These are phyloP conservation scores for Verticillium isaacii DNA, from an alignment of 2,329 filamentous ascomycete genomes.

Conservation along the genomic window DNA sequence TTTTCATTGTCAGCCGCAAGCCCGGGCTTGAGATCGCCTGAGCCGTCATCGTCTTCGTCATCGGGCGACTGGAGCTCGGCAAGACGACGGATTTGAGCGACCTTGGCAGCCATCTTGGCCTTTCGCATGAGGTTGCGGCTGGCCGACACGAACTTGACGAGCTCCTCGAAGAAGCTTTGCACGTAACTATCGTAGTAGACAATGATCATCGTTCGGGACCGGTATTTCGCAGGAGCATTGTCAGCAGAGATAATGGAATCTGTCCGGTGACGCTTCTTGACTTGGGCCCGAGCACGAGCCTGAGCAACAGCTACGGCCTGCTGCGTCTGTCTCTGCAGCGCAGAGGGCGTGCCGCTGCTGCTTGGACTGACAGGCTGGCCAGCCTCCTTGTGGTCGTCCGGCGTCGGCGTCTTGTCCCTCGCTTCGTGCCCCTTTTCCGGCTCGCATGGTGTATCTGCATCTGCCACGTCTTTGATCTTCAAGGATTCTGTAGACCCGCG, in stretches of 20 bases:
- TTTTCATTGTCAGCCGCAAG: conserved; percentile 4
- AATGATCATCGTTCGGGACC: conserved; percentile 70
- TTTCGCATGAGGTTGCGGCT: conserved; percentile 82
- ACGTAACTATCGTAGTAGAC: conserved; percentile 92
- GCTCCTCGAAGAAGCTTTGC: conserved; percentile 74
- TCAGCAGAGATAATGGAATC: conserved; percentile 49
- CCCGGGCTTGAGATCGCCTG: conserved; percentile 15
- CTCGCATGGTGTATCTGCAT: conserved; percentile 5
- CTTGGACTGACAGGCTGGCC: conserved; percentile 23
- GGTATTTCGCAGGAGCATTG: conserved; percentile 49
- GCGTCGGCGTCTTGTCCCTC: background rate
- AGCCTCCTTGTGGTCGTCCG: conserved; percentile 4
- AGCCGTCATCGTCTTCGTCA: conserved; percentile 34
- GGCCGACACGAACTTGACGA: conserved; percentile 76
- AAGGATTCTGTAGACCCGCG: conserved; percentile 51
- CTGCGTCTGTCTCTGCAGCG: conserved; percentile 33
- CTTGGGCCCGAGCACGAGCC: conserved; percentile 38
- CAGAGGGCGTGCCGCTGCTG: conserved; percentile 26
- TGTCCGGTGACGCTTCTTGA: conserved; percentile 45
- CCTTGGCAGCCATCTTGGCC: conserved; percentile 76
- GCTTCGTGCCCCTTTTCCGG: conserved; percentile 6
- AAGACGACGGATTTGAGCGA: conserved; percentile 59
- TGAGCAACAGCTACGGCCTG: conserved; percentile 41
- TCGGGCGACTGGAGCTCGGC: conserved; percentile 55
- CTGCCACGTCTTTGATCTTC: conserved; percentile 36